These are phyloP conservation scores for Euclidium syriacum DNA, from an alignment of 345 rosid genomes.

Conservation along the genomic window DNA sequence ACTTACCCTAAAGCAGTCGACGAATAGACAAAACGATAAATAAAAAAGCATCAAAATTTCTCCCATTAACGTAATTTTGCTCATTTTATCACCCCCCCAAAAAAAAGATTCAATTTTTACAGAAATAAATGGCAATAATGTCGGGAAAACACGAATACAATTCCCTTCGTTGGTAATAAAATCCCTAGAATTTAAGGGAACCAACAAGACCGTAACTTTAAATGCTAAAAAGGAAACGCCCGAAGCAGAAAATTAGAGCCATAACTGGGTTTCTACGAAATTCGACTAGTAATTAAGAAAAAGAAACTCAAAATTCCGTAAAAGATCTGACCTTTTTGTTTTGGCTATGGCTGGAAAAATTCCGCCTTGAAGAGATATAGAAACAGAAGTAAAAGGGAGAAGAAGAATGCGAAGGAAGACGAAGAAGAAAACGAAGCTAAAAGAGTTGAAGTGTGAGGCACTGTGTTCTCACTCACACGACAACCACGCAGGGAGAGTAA, in stretches of 20 bases:
- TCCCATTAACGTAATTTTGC: neutral
- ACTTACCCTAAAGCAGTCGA: too few relatives aligned
- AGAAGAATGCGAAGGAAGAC: neutral
- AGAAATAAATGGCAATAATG: neutral
- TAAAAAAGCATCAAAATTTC: neutral
- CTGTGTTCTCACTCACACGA: constrained; percentile 12
- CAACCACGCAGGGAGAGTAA: constrained; percentile 15
- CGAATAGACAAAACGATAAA: too few relatives aligned
- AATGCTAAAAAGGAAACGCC: neutral
- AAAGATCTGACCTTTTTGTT: constrained; percentile 19
- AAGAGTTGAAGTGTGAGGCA: constrained; percentile 10
- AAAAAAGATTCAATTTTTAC: neutral
- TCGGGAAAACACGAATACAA: neutral
- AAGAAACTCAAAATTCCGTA: neutral
- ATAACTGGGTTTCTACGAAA: neutral
- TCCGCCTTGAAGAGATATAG: neutral
- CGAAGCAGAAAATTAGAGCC: neutral
- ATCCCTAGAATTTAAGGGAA: neutral
- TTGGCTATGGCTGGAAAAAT: neutral
- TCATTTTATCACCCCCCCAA: neutral
- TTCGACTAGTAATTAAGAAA: neutral
- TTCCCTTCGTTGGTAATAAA: neutral
- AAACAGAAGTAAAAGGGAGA: neutral
- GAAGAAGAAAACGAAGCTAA: constrained; percentile 13
- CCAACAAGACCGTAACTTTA: too few relatives aligned